phyloP scores from a whole-genome alignment of 371 early-diverging fungal genomes.

The Dinochytrium kinnereticum region DNA sequence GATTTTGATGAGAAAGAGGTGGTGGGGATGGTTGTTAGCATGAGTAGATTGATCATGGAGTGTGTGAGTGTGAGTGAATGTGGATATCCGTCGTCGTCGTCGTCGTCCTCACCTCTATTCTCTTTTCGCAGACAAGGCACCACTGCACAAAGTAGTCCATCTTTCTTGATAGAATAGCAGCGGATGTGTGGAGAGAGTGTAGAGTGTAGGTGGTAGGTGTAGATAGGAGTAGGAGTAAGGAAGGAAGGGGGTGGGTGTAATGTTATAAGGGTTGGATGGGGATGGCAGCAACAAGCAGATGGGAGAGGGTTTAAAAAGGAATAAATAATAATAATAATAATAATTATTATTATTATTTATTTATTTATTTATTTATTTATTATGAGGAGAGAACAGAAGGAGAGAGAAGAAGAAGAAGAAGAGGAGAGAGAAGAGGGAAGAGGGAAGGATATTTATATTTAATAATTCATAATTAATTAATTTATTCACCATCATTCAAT shows the following conservation, averaged over 20 bases:
- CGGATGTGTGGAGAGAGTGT: neutral
- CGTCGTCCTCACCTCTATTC: conserved; percentile 19
- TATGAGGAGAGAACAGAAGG: no score
- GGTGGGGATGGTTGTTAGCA: no score
- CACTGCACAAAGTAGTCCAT: conserved; percentile 34
- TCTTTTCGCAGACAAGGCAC: conserved; percentile 33
- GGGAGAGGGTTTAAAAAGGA: neutral
- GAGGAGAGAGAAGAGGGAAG: no score
- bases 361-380: neutral
- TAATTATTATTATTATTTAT: neutral
- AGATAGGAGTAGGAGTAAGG: neutral
- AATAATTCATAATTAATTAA: no score
- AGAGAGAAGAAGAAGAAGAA: no score
- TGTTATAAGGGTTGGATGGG: neutral
- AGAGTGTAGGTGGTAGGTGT: neutral
- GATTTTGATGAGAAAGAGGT: neutral
- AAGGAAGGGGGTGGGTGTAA: neutral
- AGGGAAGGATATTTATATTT: no score
- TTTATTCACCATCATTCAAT: no score
- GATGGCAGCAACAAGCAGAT: neutral
- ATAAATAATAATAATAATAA: neutral
- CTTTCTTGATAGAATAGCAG: neutral
- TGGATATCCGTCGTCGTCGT: neutral
- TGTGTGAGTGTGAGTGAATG: no score
- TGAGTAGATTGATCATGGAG: no score